Evolutionary conservation across 2,329 filamentous ascomycete genomes (phyloP).

Genomic region (Pestalotiopsis sp.): DNA sequence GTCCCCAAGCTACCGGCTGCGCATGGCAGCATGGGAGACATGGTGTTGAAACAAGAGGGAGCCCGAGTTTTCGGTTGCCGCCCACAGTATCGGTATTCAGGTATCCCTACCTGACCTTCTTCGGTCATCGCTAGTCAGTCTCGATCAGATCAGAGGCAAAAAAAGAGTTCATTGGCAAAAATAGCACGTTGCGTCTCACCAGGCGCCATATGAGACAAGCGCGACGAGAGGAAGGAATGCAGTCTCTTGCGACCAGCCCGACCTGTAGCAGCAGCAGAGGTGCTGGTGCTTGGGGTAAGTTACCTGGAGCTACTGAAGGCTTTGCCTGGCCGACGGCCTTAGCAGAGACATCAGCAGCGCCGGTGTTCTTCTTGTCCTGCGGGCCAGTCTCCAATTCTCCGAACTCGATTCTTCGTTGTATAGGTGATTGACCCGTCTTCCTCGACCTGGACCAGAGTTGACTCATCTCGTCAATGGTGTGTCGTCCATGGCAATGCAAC

Average conservation of each 20-base stretch:
- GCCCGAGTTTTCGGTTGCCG: not conserved
- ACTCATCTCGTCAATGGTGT: not conserved
- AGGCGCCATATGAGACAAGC: constrained; percentile 5
- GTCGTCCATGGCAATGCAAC: not conserved
- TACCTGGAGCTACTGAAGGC: not conserved
- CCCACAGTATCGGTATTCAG: not conserved
- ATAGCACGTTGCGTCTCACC: not conserved
- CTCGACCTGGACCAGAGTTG: not conserved
- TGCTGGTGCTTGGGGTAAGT: not conserved
- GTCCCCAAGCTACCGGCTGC: not conserved
- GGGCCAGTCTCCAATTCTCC: not conserved
- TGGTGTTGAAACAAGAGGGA: not conserved
- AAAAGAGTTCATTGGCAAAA: not conserved
- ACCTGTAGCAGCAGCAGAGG: not conserved
- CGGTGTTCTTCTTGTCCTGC: not conserved
- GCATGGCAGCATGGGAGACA: not conserved
- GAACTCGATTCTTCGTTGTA: not conserved
- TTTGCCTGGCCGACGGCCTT: too few relatives aligned
- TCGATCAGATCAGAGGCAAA: not conserved
- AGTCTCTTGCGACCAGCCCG: not conserved
- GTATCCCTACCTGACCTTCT: not conserved
- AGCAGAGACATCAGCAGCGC: not conserved
- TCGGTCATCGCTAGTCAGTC: not conserved
- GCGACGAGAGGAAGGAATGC: not conserved
- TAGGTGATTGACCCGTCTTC: not conserved